Evolutionary conservation across 768 basidiomycete species (phyloP).

Genomic region (Lactifluus volemus): DNA sequence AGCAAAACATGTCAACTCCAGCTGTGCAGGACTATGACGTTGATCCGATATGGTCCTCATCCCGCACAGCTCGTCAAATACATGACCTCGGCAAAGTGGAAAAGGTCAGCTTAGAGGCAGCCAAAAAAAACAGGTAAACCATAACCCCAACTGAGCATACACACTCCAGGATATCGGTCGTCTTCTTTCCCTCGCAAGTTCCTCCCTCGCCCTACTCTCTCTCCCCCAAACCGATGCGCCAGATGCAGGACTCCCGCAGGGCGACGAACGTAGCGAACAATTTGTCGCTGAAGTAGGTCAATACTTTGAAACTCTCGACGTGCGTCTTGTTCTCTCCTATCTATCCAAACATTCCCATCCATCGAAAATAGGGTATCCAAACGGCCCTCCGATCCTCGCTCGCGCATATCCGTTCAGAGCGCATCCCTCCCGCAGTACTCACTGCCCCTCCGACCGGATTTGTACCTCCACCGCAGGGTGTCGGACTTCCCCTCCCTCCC

Average conservation of each 20-base stretch:
- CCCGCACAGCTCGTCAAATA: conserved; percentile 73
- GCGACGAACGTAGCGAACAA: conserved; percentile 77
- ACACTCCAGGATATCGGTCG: conserved; percentile 63
- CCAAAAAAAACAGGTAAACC: not conserved
- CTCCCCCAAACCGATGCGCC: conserved; percentile 74
- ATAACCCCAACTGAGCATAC: too few relatives aligned
- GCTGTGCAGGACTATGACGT: not conserved
- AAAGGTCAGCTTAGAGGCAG: conserved; percentile 37
- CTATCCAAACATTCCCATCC: not conserved
- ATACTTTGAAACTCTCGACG: conserved; percentile 77
- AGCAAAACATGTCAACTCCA: not conserved
- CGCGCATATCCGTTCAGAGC: conserved; percentile 72
- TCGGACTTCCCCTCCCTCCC: conserved; percentile 49
- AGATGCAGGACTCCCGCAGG: conserved; percentile 62
- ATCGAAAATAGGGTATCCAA: conserved; percentile 84
- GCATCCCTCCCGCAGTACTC: conserved; percentile 83
- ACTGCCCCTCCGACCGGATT: conserved; percentile 67
- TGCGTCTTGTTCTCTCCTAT: conserved; percentile 26
- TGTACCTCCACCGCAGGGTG: conserved; percentile 70
- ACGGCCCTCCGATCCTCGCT: conserved; percentile 66
- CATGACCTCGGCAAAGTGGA: conserved; percentile 74
- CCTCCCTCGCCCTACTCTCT: conserved; percentile 69
- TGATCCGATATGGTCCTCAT: conserved; percentile 76
- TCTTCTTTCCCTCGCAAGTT: conserved; percentile 64
- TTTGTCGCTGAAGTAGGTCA: conserved; percentile 80